phyloP scores from a whole-genome alignment of 495 filamentous ascomycete genomes.

The Penicillium psychrofluorescens region DNA sequence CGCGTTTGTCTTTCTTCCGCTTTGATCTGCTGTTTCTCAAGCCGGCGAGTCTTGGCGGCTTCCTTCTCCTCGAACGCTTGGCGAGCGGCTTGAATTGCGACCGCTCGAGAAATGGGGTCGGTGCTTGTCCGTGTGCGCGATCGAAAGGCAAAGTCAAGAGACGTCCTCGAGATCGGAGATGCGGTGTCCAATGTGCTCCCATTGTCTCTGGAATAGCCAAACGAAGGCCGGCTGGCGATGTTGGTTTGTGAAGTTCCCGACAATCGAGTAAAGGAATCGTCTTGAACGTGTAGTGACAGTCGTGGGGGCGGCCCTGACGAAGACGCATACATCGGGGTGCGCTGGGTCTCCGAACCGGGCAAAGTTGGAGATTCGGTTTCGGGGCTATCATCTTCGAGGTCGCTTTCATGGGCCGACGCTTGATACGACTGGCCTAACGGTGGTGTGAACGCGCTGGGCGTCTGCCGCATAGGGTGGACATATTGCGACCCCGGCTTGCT shows the following conservation, averaged over 20 bases:
- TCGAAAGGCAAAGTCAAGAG: conserved; percentile 50
- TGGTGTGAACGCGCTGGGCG: conserved; percentile 48
- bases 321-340: conserved; percentile 12
- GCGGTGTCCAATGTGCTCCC: conserved; percentile 34
- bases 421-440: conserved; percentile 47
- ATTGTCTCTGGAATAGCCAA: conserved; percentile 39
- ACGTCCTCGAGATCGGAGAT: conserved; percentile 45
- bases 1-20: conserved; percentile 36
- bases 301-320: conserved; percentile 28
- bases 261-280: conserved; percentile 39
- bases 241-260: conserved; percentile 47
- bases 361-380: conserved; percentile 16
- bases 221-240: conserved; percentile 43
- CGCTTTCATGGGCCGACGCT: conserved; percentile 40
- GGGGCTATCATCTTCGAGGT: conserved; percentile 28
- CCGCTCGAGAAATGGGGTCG: conserved; percentile 46
- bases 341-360: conserved; percentile 19
- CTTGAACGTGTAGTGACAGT: conserved; percentile 40
- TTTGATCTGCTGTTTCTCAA: conserved; percentile 49
- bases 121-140: conserved; percentile 37
- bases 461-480: conserved; percentile 54
- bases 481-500: conserved; percentile 45
- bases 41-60: conserved; percentile 48
- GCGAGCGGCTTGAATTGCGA: conserved; percentile 46
- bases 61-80: conserved; percentile 53